Conservation (phyloP, 2,329 filamentous ascomycete genomes). For the Sclerotinia trifoliorum region DNA sequence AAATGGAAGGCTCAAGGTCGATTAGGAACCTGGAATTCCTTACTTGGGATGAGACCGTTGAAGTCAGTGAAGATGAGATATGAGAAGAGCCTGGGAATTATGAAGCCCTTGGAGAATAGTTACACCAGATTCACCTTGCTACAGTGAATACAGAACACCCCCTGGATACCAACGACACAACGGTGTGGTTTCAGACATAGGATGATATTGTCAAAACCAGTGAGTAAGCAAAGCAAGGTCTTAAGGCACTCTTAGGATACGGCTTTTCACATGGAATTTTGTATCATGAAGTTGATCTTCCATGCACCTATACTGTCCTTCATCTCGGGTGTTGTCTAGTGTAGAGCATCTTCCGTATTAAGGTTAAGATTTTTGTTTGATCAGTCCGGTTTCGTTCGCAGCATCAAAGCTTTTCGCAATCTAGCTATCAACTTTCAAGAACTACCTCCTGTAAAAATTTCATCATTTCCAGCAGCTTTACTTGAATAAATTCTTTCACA, state of each 20-base stretch:
- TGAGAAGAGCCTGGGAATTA: slow-evolving; percentile 23
- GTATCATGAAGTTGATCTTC: neutral
- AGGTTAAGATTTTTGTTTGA: neutral
- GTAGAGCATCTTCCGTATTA: neutral
- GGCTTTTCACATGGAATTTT: neutral
- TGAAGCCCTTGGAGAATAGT: slow-evolving; percentile 21
- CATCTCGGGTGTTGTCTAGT: neutral
- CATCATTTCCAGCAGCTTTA: neutral
- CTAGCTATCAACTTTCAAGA: neutral
- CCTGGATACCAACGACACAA: neutral
- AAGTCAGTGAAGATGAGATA: slow-evolving; percentile 25
- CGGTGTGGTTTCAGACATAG: neutral
- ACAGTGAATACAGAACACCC: neutral
- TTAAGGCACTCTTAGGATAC: neutral
- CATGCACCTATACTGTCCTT: neutral
- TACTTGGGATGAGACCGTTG: slow-evolving; percentile 23
- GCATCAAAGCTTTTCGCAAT: neutral
- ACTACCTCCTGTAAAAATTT: neutral
- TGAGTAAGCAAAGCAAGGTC: neutral
- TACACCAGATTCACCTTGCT: neutral
- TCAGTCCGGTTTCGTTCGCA: neutral
- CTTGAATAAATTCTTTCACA: neutral
- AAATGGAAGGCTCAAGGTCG: slow-evolving; percentile 11
- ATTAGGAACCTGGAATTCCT: slow-evolving; percentile 24
- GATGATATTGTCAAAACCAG: neutral